Evolutionary conservation across 257 asterid species (phyloP).

Genomic region (Lycium barbarum): DNA sequence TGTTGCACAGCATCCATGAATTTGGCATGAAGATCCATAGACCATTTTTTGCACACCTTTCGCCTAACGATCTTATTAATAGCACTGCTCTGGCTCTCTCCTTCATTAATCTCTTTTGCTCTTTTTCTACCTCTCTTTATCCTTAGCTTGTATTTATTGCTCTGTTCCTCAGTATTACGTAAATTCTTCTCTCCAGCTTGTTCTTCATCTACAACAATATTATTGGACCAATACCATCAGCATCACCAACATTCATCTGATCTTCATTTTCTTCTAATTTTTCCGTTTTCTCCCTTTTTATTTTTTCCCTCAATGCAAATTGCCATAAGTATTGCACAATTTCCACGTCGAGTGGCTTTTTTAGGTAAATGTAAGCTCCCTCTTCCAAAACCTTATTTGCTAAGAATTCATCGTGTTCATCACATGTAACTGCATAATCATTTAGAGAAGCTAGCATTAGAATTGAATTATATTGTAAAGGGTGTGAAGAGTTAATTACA

Average conservation of each 20-base stretch:
- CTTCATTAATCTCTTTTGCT: not conserved
- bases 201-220: not conserved
- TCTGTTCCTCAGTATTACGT: not conserved
- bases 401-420: not conserved
- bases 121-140: not conserved
- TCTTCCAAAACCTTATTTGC: not conserved
- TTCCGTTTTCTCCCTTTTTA: too few species aligned
- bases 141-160: not conserved
- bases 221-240: not conserved
- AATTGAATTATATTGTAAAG: too few species aligned
- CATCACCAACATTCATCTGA: not conserved
- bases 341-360: not conserved
- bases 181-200: too few species aligned
- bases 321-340: too few species aligned
- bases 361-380: not conserved
- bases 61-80: not conserved
- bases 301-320: too few species aligned
- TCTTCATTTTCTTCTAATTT: not conserved
- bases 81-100: not conserved
- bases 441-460: not conserved
- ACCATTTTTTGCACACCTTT: conserved; percentile 33
- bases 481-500: too few species aligned
- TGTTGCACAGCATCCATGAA: conserved; percentile 34
- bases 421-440: too few species aligned
- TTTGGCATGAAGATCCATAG: conserved; percentile 35